Conservation (phyloP, 1,284 basidiomycete species). For the Schizophyllum amplum region DNA sequence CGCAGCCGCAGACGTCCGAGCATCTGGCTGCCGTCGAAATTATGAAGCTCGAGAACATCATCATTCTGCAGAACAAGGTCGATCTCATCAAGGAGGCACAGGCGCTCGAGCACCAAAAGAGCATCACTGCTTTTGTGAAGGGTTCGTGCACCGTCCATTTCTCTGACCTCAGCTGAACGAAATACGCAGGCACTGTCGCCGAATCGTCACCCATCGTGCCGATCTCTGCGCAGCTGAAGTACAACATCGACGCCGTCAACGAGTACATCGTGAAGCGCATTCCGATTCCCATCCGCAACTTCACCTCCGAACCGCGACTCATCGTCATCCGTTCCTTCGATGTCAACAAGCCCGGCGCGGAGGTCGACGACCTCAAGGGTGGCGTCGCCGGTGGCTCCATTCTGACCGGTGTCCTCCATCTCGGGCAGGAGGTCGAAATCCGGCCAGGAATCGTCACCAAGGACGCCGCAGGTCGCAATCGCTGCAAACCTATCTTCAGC, state of each 20-base stretch:
- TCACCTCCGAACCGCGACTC: slow-evolving; percentile 83
- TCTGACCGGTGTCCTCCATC: slow-evolving; percentile 82
- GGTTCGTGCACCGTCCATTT: slow-evolving; percentile 34
- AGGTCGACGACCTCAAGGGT: slow-evolving; percentile 95
- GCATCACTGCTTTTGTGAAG: slow-evolving; percentile 89
- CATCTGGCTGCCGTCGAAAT: slow-evolving; percentile 98
- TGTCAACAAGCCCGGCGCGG: slow-evolving; percentile 98
- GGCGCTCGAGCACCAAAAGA: slow-evolving; percentile 89
- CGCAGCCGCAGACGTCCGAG: slow-evolving; percentile 97
- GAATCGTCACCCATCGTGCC: slow-evolving; percentile 97
- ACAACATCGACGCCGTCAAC: slow-evolving; percentile 99
- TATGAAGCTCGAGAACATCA: slow-evolving; percentile 98
- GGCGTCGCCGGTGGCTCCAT: slow-evolving; percentile 98
- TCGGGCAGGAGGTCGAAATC: slow-evolving; percentile 96
- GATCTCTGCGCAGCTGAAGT: slow-evolving; percentile 96
- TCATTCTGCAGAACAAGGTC: slow-evolving; percentile 97
- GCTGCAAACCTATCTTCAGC: slow-evolving; percentile 91
- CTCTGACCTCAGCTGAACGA: slow-evolving; percentile 2
- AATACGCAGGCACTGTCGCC: slow-evolving; percentile 78
- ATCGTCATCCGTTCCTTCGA: slow-evolving; percentile 99
- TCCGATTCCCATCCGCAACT: slow-evolving; percentile 90
- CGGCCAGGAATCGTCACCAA: slow-evolving; percentile 96
- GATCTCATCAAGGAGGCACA: slow-evolving; percentile 91
- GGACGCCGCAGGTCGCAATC: slow-evolving; percentile 84
- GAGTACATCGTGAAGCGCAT: slow-evolving; percentile 98